These are phyloP conservation scores for Coemansia reversa DNA, from an alignment of 192 early-diverging fungal genomes.

Conservation along the genomic window DNA sequence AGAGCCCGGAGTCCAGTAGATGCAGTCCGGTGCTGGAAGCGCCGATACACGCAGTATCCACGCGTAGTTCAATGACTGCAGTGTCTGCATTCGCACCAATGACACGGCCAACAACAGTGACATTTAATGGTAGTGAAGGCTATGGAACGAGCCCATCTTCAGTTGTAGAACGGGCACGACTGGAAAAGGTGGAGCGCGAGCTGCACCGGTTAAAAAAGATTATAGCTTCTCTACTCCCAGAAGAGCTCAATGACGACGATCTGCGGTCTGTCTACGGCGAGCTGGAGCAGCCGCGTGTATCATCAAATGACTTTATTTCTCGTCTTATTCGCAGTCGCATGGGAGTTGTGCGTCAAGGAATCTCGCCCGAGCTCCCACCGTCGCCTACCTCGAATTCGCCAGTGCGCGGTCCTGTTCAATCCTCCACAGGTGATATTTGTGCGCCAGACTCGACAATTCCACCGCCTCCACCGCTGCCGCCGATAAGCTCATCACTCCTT, in stretches of 20 bases:
- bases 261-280: constrained; percentile 51
- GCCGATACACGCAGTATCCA: neutral
- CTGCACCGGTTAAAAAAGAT: constrained; percentile 47
- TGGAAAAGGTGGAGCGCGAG: constrained; percentile 51
- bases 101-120: neutral
- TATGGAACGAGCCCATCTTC: neutral
- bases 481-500: neutral
- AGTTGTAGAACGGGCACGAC: constrained; percentile 32
- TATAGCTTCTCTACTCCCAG: constrained; percentile 45
- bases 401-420: neutral
- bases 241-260: constrained; percentile 49
- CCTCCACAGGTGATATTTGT: neutral
- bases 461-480: constrained; percentile 21
- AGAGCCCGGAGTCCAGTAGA: neutral
- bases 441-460: neutral
- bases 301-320: constrained; percentile 34
- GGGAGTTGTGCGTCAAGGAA: constrained; percentile 9
- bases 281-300: constrained; percentile 24
- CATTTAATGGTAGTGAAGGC: neutral
- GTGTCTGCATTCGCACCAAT: constrained; percentile 6
- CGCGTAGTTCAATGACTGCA: constrained; percentile 14
- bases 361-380: constrained; percentile 13
- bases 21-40: neutral
- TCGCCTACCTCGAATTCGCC: constrained; percentile 14
- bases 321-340: constrained; percentile 28